Base-by-base conservation (phyloP, 1,284 basidiomycete genomes). In the Sporisorium exsertum region DNA sequence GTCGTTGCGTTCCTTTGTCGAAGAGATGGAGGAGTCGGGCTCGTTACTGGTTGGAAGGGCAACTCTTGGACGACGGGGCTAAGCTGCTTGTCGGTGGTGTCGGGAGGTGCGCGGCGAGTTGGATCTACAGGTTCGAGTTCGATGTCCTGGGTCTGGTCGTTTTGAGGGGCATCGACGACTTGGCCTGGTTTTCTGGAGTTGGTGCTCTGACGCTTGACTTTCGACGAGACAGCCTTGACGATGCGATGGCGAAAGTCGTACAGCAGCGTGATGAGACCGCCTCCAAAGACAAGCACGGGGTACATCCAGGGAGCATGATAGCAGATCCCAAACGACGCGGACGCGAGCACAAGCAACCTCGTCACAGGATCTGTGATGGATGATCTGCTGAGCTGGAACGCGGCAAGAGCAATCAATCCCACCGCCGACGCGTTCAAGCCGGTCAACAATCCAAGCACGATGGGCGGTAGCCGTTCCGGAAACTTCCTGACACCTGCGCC, bases 371-470 rank as follows among this genome's bases (percentile, higher is more conserved):
- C 89, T 0, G 88, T 89, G 22, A 89, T 87, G 16, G 88, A 87
- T 22, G 87, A 88, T 10, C 85, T 81, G 2, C 87, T 84, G 16
- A 90, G 87, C 78, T 90, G 88, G 12, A 88, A 87, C 0, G 89
- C 90, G 3, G 90, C 89, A 15, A 90, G 86, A 0, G 88, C 88
- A 60, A 90, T 89, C 24, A 90, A 82, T 0, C 90, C 90, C 2
- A 90, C 90, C 0, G 89, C 88, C 0, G 89, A 87, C 0, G 89
- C 88, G 76, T 91, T 90, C 22, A 91, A 76, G 0, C 90, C 90
- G 0, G 89, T 89, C 18, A 91, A 84, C 9, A 90, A 85, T 2
- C 87, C 88, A 46, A 89, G 88, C 13, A 88, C 89, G 43, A 88
- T 87, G 1, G 83, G 80, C 0, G 90, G 89, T 0, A 90, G 86